Base-by-base conservation (phyloP, 1,284 basidiomycete genomes). In the Mycena citricolor region DNA sequence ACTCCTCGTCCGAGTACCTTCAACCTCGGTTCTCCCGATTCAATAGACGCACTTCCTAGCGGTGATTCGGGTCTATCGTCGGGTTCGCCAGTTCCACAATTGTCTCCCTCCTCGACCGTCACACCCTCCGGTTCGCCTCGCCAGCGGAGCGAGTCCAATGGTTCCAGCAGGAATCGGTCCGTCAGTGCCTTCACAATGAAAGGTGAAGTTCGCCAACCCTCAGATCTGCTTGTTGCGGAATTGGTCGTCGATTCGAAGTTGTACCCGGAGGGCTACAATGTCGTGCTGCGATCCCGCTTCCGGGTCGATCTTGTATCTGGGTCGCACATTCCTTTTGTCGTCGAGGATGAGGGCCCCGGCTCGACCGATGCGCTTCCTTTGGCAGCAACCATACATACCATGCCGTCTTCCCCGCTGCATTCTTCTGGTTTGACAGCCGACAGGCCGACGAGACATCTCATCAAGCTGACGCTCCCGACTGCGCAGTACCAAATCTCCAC, bases 391-490 rank as follows among this genome's bases (percentile, higher is more conserved):
- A 64, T 86, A 23, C 73, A 81, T 60, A 86, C 83, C 1, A 73
- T 93, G 41, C 87, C 90, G 1, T 79, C 83, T 4, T 90, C 89
- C 2, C 82, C 88, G 1, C 66, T 90, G 29, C 86, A 90, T 59
- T 89, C 90, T 4, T 83, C 83, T 5, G 82, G 81, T 8, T 60
- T 84, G 45, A 77, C 71, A 47, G 68, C 72, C 11, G 76, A 77
- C 48, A 69, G 70, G 35, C 77, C 81, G 6, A 75, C 82, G 16
- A 76, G 88, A 26, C 89, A 94, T 60, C 62, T 94, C 14, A 54
- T 94, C 8, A 74, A 86, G 31, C 60, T 94, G 42, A 82, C 76
- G 28, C 65, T 94, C n/a, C 91, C 91, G 3, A 92, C 90, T 1
- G 81, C 85, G 8, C 86, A 84, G 48, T 90, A 84, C 59, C 81